Conservation (phyloP, 768 basidiomycete genomes). For the Agaricus blazei region DNA sequence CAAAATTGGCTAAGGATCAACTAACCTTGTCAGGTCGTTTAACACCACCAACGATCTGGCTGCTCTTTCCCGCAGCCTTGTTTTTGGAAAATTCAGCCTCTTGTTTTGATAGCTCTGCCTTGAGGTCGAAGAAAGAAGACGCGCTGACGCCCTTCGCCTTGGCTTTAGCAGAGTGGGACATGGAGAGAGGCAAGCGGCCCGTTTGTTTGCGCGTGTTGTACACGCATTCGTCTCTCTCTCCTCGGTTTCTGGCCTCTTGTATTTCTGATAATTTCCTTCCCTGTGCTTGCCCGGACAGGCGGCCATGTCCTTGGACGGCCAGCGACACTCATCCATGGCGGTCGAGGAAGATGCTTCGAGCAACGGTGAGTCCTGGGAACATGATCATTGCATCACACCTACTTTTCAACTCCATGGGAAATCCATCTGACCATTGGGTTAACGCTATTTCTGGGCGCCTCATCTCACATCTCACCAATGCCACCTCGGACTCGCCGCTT, state of each 20-base stretch:
- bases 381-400: constrained; percentile 6
- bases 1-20: not conserved
- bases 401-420: constrained; percentile 8
- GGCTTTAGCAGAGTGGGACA: constrained; percentile 53
- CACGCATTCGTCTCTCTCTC: not conserved
- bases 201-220: not conserved
- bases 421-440: constrained; percentile 1
- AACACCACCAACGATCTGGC: constrained; percentile 52
- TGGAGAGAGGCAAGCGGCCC: constrained; percentile 10
- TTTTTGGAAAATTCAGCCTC: constrained; percentile 53
- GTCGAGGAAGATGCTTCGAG: constrained; percentile 1
- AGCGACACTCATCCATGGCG: not conserved
- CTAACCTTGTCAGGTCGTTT: constrained; percentile 69
- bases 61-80: constrained; percentile 54
- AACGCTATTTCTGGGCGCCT: not conserved
- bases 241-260: no score
- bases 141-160: constrained; percentile 68
- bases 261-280: no score
- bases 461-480: constrained; percentile 15
- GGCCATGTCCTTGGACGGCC: not conserved
- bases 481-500: constrained; percentile 28
- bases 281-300: no score
- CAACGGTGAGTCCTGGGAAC: constrained; percentile 11
- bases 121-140: constrained; percentile 79
- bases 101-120: constrained; percentile 62